Evolutionary conservation across 352 stramenopile genomes (phyloP), one percentile per base, ranked within the genome.

Genomic region (Pythium aphanidermatum): DNA sequence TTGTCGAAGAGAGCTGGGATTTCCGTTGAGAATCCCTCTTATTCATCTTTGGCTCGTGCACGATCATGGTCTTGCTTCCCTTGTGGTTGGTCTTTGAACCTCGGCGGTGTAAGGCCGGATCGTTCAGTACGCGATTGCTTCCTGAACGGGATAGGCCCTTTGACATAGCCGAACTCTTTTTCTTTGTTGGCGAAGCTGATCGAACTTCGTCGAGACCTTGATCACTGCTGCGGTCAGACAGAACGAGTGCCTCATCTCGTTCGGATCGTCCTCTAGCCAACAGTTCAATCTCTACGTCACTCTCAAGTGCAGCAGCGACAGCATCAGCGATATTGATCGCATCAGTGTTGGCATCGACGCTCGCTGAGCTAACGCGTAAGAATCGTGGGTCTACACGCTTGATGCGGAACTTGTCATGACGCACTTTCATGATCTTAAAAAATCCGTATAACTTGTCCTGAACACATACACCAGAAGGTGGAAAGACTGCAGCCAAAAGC

Each of bases 371-470:
- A 3, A 46, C 55, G 5, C 67, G 46, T 16, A 76, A 60, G 32
- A 85, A 79, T 0, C 68, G 67, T 12, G 69, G 70, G 26, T 87
- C 74, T 11, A 79, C 40, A 0, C 75, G 59, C 37, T 74, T 74
- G 49, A 91, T 62, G 30, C 72, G 58, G 38, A 73, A 83, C 47
- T 92, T 92, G 5, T 65, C 63, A 11, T 63, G 46, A 25, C 66
- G 60, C 20, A 92, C 70, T 12, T 64, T 47, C 46, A 92, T 82
- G 35, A 85, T 61, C 34, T 77, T 60, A 58, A 90, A 89, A 17
- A 53, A 39, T 2, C 80, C 80, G 24, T 75, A 83, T 13, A 92
- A 51, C 32, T 79, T 84, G 59, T 92, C 77, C 53, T 92, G 79
- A 4, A 90, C 62, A 1, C 51, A 46, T 2, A 80, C 55, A 3